A percentile compares a stretch with the other conserved stretches of the same genome.
These are phyloP conservation scores for Amanita inopinata DNA, from an alignment of 768 basidiomycete species.

Conservation along the genomic window DNA sequence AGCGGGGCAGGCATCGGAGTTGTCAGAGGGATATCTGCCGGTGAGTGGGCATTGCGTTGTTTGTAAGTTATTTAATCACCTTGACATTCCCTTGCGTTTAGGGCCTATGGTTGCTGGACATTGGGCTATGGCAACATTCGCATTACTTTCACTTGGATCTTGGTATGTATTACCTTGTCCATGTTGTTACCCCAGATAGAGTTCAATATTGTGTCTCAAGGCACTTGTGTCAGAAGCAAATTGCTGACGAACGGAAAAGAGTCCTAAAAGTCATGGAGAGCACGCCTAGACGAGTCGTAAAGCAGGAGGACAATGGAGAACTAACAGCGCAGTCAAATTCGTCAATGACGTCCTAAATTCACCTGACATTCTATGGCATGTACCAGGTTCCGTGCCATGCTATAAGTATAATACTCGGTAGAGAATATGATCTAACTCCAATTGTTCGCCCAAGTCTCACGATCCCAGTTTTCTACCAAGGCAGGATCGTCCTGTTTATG, in stretches of 20 bases:
- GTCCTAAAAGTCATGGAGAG: slow-evolving; percentile 49
- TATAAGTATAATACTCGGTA: too few relatives aligned
- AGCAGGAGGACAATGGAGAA: slow-evolving; percentile 23
- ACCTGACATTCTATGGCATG: background rate
- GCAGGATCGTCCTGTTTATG: slow-evolving; percentile 45
- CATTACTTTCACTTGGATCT: slow-evolving; percentile 53
- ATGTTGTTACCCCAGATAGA: too few relatives aligned
- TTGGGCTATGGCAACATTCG: slow-evolving; percentile 74
- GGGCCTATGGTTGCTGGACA: slow-evolving; percentile 60
- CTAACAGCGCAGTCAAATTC: background rate
- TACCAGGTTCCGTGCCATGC: too few relatives aligned
- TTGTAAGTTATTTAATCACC: background rate
- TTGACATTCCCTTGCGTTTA: slow-evolving; percentile 17
- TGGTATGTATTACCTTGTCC: slow-evolving; percentile 38
- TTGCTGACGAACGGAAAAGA: slow-evolving; percentile 42
- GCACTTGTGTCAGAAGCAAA: slow-evolving; percentile 53
- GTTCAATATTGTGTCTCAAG: slow-evolving; percentile 21
- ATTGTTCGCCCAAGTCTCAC: slow-evolving; percentile 47
- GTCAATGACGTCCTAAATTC: slow-evolving; percentile 9
- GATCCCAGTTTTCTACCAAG: slow-evolving; percentile 72
- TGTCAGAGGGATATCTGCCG: slow-evolving; percentile 54
- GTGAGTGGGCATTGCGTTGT: slow-evolving; percentile 31
- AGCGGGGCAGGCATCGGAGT: slow-evolving; percentile 70
- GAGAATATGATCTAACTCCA: too few relatives aligned
- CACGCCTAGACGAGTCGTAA: slow-evolving; percentile 47